Percentiles rank a stretch among this genome's conserved stretches.
These are phyloP conservation scores for Elaeis guineensis DNA, from an alignment of 176 grass and related monocot species.

Conservation along the genomic window DNA sequence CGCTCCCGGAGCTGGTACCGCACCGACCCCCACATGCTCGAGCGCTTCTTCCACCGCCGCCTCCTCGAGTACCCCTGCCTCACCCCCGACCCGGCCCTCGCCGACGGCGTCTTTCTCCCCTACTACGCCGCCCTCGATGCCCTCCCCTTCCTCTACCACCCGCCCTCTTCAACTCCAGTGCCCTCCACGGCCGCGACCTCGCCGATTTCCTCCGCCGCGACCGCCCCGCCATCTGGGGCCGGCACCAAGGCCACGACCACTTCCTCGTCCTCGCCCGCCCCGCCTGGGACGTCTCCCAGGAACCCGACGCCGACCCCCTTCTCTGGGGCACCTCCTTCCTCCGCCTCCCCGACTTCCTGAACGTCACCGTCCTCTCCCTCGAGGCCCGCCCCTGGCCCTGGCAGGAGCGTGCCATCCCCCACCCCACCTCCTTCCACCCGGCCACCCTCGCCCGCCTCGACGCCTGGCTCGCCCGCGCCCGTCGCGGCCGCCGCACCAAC, in stretches of 20 bases:
- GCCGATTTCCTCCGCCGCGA: slow-evolving; percentile 33
- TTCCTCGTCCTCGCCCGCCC: slow-evolving; percentile 57
- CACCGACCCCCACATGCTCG: slow-evolving; percentile 49
- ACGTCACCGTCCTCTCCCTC: slow-evolving; percentile 53
- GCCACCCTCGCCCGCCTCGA: slow-evolving; percentile 27
- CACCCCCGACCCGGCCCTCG: slow-evolving; percentile 19
- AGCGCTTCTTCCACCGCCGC: slow-evolving; percentile 65
- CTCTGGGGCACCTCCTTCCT: slow-evolving; percentile 66
- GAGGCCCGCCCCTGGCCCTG: slow-evolving; percentile 64
- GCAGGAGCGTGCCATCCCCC: slow-evolving; percentile 86
- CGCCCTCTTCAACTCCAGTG: slow-evolving; percentile 31
- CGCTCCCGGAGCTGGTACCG: slow-evolving; percentile 57
- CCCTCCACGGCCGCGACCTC: slow-evolving; percentile 31
- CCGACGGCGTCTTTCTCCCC: slow-evolving; percentile 67
- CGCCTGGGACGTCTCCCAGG: slow-evolving; percentile 73
- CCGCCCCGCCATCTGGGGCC: slow-evolving; percentile 1
- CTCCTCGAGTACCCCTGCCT: slow-evolving; percentile 44
- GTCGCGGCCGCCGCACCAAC: slow-evolving; percentile 17
- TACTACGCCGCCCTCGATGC: slow-evolving; percentile 76
- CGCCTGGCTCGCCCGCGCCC: slow-evolving; percentile 45
- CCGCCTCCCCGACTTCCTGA: slow-evolving; percentile 43
- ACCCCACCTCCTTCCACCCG: slow-evolving; percentile 67
- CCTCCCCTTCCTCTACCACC: slow-evolving; percentile 52
- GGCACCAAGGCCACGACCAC: slow-evolving; percentile 48
- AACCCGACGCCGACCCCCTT: slow-evolving; percentile 8